These are phyloP conservation scores for Clonostachys chloroleuca DNA, from an alignment of 2,329 filamentous ascomycete genomes.

Conservation along the genomic window DNA sequence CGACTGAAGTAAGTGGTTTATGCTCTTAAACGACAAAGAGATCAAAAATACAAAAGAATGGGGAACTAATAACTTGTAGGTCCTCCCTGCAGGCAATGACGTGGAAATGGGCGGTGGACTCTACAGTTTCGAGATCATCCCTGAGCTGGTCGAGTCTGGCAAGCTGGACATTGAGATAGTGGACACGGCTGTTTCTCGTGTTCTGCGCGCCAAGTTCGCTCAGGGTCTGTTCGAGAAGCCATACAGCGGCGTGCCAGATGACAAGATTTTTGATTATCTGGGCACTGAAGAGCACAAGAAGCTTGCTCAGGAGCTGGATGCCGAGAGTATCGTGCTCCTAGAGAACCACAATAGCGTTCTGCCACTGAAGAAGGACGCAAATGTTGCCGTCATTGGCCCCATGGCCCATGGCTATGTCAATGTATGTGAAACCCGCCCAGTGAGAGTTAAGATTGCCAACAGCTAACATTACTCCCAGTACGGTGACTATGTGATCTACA, in stretches of 20 bases:
- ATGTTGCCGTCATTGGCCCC: slow-evolving; percentile 68
- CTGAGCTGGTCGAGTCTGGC: slow-evolving; percentile 56
- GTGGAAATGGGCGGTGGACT: slow-evolving; percentile 75
- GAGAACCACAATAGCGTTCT: slow-evolving; percentile 52
- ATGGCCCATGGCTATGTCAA: slow-evolving; percentile 72
- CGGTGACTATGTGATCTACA: slow-evolving; percentile 69
- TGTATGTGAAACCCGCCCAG: slow-evolving; percentile 27
- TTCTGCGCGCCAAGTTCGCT: slow-evolving; percentile 64
- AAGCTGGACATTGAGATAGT: slow-evolving; percentile 55
- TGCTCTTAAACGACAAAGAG: too few relatives aligned
- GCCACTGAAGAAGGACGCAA: slow-evolving; percentile 58
- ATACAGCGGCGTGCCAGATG: slow-evolving; percentile 52
- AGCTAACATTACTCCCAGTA: slow-evolving; percentile 31
- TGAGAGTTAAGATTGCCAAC: neutral
- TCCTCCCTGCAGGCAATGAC: slow-evolving; percentile 65
- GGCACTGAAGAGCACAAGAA: slow-evolving; percentile 55
- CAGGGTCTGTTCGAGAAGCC: slow-evolving; percentile 70
- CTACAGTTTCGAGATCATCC: slow-evolving; percentile 65
- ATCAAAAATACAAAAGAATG: too few relatives aligned
- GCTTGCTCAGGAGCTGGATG: slow-evolving; percentile 58
- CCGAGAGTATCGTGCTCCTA: slow-evolving; percentile 57
- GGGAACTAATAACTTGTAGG: slow-evolving; percentile 15
- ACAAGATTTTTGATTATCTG: slow-evolving; percentile 52
- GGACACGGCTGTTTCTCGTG: slow-evolving; percentile 61
- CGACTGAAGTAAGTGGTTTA: slow-evolving; percentile 38